Percentiles rank a stretch among this genome's conserved stretches.
Evolutionary conservation across 345 rosid genomes (phyloP).

Genomic region (Lepidium aucheri): DNA sequence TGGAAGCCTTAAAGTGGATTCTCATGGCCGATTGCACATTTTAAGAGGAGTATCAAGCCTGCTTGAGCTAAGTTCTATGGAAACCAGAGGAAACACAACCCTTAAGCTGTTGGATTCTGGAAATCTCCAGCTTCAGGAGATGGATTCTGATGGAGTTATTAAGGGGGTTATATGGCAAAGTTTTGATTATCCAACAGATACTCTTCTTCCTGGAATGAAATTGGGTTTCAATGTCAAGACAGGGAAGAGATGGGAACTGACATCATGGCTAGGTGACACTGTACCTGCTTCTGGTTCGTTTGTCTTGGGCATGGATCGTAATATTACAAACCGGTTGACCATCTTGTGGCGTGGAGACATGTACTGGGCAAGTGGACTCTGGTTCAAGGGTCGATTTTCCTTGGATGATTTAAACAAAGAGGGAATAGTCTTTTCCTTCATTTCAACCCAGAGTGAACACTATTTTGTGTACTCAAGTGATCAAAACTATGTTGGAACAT

Average conservation of each 20-base stretch:
- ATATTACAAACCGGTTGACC: conserved; percentile 8
- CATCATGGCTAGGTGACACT: conserved; percentile 15
- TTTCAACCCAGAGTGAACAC: conserved; percentile 20
- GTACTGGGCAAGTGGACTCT: conserved; percentile 22
- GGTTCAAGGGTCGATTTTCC: background rate
- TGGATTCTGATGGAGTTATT: conserved; percentile 23
- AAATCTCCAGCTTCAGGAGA: conserved; percentile 30
- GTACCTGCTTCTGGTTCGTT: conserved; percentile 20
- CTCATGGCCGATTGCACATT: conserved; percentile 26
- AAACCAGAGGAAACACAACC: conserved; percentile 16
- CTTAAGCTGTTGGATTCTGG: conserved; percentile 31
- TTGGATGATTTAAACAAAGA: background rate
- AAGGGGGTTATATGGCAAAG: conserved; percentile 30
- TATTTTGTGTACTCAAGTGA: conserved; percentile 19
- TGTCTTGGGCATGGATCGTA: conserved; percentile 24
- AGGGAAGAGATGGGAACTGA: conserved; percentile 24
- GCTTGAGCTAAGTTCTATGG: conserved; percentile 10
- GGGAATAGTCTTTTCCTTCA: background rate
- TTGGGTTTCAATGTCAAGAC: conserved; percentile 32
- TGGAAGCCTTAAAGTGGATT: conserved; percentile 24
- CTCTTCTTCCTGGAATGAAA: conserved; percentile 41
- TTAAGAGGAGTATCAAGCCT: background rate
- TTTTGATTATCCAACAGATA: conserved; percentile 39
- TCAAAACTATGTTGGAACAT: background rate
- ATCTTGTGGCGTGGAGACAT: conserved; percentile 14